Conservation (phyloP, 495 filamentous ascomycete genomes). For the Penicillium cinerascens region DNA sequence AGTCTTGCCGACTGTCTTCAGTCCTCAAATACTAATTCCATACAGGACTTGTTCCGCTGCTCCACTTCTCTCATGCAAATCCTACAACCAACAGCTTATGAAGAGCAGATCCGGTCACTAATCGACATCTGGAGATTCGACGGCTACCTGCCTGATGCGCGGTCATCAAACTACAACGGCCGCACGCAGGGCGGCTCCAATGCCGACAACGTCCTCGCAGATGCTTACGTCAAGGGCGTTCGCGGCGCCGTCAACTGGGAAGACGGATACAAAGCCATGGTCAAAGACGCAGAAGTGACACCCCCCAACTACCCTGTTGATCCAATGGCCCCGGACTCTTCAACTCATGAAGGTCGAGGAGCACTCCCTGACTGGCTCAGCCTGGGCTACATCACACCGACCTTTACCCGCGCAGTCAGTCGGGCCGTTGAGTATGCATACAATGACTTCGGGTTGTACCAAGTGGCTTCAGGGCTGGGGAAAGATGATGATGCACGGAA, state of each 20-base stretch:
- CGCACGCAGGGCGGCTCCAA: slow-evolving; percentile 70
- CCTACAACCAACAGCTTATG: slow-evolving; percentile 59
- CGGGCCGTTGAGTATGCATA: slow-evolving; percentile 64
- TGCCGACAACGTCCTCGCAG: slow-evolving; percentile 69
- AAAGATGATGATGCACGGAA: slow-evolving; percentile 50
- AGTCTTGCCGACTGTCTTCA: slow-evolving; percentile 3
- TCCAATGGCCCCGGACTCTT: slow-evolving; percentile 55
- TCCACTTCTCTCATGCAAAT: slow-evolving; percentile 62
- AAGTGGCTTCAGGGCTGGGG: slow-evolving; percentile 50
- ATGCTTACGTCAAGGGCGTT: slow-evolving; percentile 72
- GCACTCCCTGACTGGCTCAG: slow-evolving; percentile 67
- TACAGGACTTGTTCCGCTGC: slow-evolving; percentile 60
- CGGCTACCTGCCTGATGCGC: slow-evolving; percentile 61
- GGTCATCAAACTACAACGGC: slow-evolving; percentile 71
- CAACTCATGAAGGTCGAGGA: slow-evolving; percentile 67
- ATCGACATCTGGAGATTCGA: slow-evolving; percentile 70
- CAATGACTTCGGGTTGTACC: slow-evolving; percentile 64
- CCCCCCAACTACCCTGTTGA: slow-evolving; percentile 64
- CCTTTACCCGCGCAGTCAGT: slow-evolving; percentile 57
- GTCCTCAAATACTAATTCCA: not conserved
- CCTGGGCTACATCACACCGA: slow-evolving; percentile 62
- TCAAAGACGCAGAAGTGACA: slow-evolving; percentile 62
- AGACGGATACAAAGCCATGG: slow-evolving; percentile 66
- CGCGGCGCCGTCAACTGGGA: slow-evolving; percentile 62
- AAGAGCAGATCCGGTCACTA: slow-evolving; percentile 63